phyloP scores from a whole-genome alignment of 495 filamentous ascomycete species.

The Penicillium paradoxum region DNA sequence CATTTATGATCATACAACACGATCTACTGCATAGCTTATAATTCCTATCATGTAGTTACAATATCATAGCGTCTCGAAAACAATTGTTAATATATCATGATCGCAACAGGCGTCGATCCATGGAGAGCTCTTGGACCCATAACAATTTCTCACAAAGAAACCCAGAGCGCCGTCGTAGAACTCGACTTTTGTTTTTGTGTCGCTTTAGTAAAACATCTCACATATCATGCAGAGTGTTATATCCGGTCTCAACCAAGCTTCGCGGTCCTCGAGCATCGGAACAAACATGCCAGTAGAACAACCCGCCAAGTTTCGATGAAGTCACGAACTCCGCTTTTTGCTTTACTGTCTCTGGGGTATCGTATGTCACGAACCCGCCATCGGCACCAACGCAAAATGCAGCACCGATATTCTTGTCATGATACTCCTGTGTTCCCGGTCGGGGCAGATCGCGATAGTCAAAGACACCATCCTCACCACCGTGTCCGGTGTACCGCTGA shows the following conservation, averaged over 20 bases:
- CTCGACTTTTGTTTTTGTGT: neutral
- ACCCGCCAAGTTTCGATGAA: conserved; percentile 67
- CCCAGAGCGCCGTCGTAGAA: neutral
- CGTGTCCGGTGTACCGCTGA: conserved; percentile 57
- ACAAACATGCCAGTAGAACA: conserved; percentile 92
- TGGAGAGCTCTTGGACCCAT: too few species aligned
- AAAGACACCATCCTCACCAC: conserved; percentile 75
- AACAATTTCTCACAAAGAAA: neutral
- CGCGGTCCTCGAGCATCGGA: conserved; percentile 63
- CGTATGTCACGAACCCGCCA: conserved; percentile 83
- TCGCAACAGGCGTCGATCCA: neutral
- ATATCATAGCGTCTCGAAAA: too few species aligned
- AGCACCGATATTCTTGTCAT: conserved; percentile 63
- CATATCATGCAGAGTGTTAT: conserved; percentile 61
- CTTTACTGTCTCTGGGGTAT: conserved; percentile 77
- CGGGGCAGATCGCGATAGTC: conserved; percentile 76
- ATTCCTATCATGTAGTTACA: too few species aligned
- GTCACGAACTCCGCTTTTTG: conserved; percentile 80
- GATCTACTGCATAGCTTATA: neutral
- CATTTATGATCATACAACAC: neutral
- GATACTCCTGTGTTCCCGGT: conserved; percentile 60
- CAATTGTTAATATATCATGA: neutral
- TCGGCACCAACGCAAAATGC: conserved; percentile 76
- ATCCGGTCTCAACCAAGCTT: conserved; percentile 72
- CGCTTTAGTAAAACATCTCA: conserved; percentile 3